phyloP scores from a whole-genome alignment of 768 basidiomycete species.

The Pleurotus djamor region DNA sequence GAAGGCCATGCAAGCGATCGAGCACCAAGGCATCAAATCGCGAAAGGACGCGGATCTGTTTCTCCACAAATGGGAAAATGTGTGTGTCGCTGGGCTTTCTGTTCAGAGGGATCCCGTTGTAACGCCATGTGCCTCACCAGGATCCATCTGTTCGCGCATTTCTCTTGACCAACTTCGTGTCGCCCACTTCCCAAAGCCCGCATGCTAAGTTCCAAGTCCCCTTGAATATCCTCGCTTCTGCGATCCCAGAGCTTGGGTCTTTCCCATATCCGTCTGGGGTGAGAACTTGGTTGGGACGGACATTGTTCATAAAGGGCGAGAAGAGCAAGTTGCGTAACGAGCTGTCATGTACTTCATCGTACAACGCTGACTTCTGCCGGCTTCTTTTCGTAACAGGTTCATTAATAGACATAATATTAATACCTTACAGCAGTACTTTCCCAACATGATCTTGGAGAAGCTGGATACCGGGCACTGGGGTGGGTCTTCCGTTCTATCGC shows the following conservation, averaged over 20 bases:
- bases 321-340: constrained; percentile 58
- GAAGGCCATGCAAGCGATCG: constrained; percentile 72
- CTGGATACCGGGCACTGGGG: constrained; percentile 89
- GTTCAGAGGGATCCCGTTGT: too few species aligned
- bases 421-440: constrained; percentile 68
- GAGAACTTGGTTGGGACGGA: constrained; percentile 51
- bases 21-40: constrained; percentile 51
- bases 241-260: constrained; percentile 67
- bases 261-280: constrained; percentile 73
- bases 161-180: constrained; percentile 77
- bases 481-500: constrained; percentile 28
- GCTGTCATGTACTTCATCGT: background rate
- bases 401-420: constrained; percentile 73
- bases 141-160: constrained; percentile 75
- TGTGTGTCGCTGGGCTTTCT: constrained; percentile 22
- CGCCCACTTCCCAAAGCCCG: constrained; percentile 23
- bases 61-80: constrained; percentile 61
- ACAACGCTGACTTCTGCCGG: background rate
- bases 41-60: constrained; percentile 71
- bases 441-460: constrained; percentile 55
- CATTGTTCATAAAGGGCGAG: constrained; percentile 77
- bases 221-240: constrained; percentile 56
- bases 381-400: constrained; percentile 42
- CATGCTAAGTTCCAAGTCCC: constrained; percentile 73
- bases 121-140: constrained; percentile 33